Conservation (phyloP, 192 early-diverging fungal species). For the Phlyctochytrium bullatum region DNA sequence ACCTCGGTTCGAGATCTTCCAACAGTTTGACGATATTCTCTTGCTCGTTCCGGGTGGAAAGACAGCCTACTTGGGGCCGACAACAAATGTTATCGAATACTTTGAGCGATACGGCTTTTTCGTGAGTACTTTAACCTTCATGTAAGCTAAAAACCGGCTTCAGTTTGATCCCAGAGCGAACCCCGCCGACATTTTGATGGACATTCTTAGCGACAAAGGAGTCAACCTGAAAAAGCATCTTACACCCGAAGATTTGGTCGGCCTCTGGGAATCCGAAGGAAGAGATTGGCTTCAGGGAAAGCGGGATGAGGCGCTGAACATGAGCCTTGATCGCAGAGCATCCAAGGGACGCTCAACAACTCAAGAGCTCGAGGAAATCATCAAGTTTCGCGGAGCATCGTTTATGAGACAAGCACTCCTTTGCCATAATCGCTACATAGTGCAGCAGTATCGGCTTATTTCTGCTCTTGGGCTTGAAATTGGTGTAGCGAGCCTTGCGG, state of each 20-base stretch:
- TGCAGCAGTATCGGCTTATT: slow-evolving; percentile 39
- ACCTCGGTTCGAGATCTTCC: slow-evolving; percentile 61
- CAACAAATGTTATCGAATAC: slow-evolving; percentile 21
- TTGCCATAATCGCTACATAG: slow-evolving; percentile 34
- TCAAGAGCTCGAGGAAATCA: slow-evolving; percentile 6
- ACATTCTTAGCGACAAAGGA: slow-evolving; percentile 42
- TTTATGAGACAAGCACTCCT: slow-evolving; percentile 33
- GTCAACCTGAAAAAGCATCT: slow-evolving; percentile 2
- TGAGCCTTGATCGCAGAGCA: not conserved
- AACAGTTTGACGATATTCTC: slow-evolving; percentile 70
- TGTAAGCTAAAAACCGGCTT: not conserved
- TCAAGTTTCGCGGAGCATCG: slow-evolving; percentile 30
- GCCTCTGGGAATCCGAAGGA: slow-evolving; percentile 8
- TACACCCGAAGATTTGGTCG: slow-evolving; percentile 18
- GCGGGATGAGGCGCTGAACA: not conserved
- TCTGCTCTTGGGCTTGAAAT: slow-evolving; percentile 38
- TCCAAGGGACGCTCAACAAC: not conserved
- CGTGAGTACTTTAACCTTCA: not conserved
- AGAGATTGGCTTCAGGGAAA: not conserved
- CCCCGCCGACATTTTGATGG: slow-evolving; percentile 49
- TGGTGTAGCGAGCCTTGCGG: slow-evolving; percentile 41
- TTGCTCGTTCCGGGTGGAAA: slow-evolving; percentile 68
- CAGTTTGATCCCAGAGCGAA: slow-evolving; percentile 39
- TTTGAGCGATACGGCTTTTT: slow-evolving; percentile 37
- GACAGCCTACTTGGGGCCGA: slow-evolving; percentile 63